Conservation (phyloP, 257 asterid species). For the Gynochthodes officinalis region DNA sequence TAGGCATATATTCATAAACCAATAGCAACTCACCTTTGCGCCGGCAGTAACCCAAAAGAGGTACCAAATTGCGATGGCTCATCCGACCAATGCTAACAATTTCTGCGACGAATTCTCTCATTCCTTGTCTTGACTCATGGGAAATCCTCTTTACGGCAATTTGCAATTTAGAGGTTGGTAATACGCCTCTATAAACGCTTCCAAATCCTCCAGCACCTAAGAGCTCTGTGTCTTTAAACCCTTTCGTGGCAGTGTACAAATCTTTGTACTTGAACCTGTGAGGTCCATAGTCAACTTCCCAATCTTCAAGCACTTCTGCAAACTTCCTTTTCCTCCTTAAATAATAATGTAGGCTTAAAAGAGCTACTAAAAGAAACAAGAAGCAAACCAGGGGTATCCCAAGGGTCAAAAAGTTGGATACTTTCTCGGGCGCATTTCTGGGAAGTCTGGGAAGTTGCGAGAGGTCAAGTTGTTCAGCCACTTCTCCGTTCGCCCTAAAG, state of each 20-base stretch:
- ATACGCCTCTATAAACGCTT: constrained; percentile 51
- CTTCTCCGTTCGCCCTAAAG: constrained; percentile 31
- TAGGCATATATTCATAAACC: no score
- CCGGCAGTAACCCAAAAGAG: no score
- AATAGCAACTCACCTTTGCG: no score
- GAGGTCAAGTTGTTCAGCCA: constrained; percentile 35
- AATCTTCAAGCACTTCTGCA: constrained; percentile 53
- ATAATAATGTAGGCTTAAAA: constrained; percentile 14
- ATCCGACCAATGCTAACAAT: no score
- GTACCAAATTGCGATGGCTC: no score
- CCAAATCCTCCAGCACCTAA: no score
- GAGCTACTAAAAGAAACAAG: background rate
- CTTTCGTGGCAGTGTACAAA: constrained; percentile 52
- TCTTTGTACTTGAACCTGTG: constrained; percentile 60
- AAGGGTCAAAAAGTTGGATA: constrained; percentile 24
- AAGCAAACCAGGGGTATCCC: constrained; percentile 33
- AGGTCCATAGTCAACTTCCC: constrained; percentile 53
- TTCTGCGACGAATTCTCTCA: no score
- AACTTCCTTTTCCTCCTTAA: constrained; percentile 33
- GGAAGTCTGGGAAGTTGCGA: constrained; percentile 55
- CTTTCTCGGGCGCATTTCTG: constrained; percentile 32
- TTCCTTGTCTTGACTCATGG: no score
- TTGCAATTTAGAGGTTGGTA: constrained; percentile 33
- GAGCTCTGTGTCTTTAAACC: constrained; percentile 43
- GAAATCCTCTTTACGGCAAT: constrained; percentile 60